Evolutionary conservation across 225 moss, liverwort and hornwort genomes (phyloP), one percentile per base, ranked within the genome.

Genomic region (Physcomitrium patens): DNA sequence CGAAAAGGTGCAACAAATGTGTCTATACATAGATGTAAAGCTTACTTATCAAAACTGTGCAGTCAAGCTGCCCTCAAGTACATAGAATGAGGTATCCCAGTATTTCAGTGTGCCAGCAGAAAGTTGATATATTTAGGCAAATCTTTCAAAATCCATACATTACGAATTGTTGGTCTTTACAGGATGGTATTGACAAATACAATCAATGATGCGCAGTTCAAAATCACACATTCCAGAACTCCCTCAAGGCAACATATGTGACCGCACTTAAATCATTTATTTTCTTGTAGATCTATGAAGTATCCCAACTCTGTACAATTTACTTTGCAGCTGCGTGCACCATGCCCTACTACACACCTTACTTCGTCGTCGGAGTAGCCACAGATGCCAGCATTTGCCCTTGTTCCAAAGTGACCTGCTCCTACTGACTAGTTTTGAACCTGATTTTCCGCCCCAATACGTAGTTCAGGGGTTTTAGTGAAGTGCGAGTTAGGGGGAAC

Each of bases 331-430:
- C 46, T 71, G 28, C 0, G 17, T 19, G 58, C 13, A 59, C 28
- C n/a, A 23, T 46, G 17, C 18, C 31, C 61, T 27, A 60, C 18
- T 17, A 47, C 72, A 51, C 60, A 48, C 10, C 8, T 63, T 52
- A 37, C 41, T 69, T 20, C 7, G 26, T 61, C 62, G 58, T 52
- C 63, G 43, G 66, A 37, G 60, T 56, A 77, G 56, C 70, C 67
- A 55, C 43, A 45, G 22, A 58, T 28, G 49, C 67, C 77, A 70
- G 65, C 73, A 56, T 67, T 65, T 17, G 28, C 64, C 58, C 61
- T 80, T 75, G 73, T 80, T 84, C 31, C 37, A 71, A 73, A 59
- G 57, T 14, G 27, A 57, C 15, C 70, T 70, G 63, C 31, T 71
- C 63, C 76, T 72, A 31, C 47, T 51, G 20, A 16, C 20, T 16